These are phyloP conservation scores for Euphorbia lathyris DNA, from an alignment of 345 rosid species.

Conservation along the genomic window DNA sequence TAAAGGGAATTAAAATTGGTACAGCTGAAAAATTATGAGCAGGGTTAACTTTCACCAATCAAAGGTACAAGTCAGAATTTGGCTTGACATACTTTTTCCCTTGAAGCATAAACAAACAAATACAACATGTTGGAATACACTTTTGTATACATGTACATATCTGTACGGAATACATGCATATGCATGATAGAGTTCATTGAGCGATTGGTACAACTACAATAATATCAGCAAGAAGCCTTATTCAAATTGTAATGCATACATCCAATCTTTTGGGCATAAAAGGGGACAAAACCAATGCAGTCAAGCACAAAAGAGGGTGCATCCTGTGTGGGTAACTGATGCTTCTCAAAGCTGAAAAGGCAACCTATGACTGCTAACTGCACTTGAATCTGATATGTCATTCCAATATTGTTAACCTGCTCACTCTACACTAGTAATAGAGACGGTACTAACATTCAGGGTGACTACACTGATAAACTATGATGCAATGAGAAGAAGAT, in stretches of 20 bases:
- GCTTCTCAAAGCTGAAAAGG: neutral
- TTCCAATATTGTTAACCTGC: neutral
- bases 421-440: neutral
- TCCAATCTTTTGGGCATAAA: conserved; percentile 2
- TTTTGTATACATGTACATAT: neutral
- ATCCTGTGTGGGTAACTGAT: neutral
- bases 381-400: neutral
- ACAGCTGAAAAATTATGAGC: neutral
- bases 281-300: neutral
- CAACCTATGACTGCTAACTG: neutral
- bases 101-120: neutral
- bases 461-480: neutral
- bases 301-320: neutral
- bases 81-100: neutral
- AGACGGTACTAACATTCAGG: neutral
- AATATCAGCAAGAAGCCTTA: neutral
- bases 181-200: neutral
- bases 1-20: neutral
- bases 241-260: neutral
- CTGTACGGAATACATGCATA: neutral
- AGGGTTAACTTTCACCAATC: neutral
- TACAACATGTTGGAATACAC: neutral
- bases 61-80: neutral
- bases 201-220: neutral
- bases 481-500: neutral